Evolutionary conservation across 805 yeast species (phyloP).

Genomic region (Ascoidea rubescens): DNA sequence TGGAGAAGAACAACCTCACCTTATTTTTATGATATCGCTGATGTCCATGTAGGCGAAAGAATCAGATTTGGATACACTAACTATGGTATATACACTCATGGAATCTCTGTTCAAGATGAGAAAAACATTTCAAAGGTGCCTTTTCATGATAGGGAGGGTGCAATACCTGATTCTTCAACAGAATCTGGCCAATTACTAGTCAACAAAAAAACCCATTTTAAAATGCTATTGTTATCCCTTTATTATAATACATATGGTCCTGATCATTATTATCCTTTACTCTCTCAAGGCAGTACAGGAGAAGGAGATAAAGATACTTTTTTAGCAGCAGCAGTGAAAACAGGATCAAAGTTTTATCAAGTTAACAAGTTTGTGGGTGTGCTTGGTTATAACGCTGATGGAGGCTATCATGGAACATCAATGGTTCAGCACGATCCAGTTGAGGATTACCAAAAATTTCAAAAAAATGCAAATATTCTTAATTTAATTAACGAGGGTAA

Average conservation of each 20-base stretch:
- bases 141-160: constrained; percentile 43
- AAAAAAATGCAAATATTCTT: constrained; percentile 13
- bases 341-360: constrained; percentile 43
- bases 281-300: constrained; percentile 41
- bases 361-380: constrained; percentile 37
- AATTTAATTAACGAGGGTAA: neutral
- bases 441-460: neutral
- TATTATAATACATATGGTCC: constrained; percentile 53
- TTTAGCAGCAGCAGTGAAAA: constrained; percentile 42
- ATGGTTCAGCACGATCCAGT: constrained; percentile 50
- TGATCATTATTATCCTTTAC: constrained; percentile 37
- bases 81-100: neutral
- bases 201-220: constrained; percentile 39
- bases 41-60: constrained; percentile 4
- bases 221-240: constrained; percentile 37
- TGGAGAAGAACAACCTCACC: constrained; percentile 65
- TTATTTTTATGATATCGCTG: constrained; percentile 28
- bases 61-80: neutral
- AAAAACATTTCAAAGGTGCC: constrained; percentile 20
- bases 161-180: constrained; percentile 48
- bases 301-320: constrained; percentile 52
- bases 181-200: constrained; percentile 54
- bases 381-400: constrained; percentile 19
- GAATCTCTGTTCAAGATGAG: constrained; percentile 6
- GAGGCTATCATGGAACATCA: constrained; percentile 31